Conservation (phyloP, 192 early-diverging fungal species). For the Rhizophagus sp. region DNA sequence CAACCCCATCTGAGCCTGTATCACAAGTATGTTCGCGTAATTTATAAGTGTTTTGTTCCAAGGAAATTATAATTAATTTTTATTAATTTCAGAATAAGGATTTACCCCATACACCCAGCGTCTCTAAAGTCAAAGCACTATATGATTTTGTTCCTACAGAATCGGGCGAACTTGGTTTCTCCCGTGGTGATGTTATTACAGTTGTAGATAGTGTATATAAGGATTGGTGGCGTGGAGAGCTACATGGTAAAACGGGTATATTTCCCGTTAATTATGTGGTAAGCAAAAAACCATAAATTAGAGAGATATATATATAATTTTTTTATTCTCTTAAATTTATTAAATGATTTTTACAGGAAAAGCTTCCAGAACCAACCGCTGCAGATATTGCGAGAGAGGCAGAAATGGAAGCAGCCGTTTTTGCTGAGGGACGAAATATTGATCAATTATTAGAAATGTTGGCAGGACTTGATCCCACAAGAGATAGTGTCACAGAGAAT, state of each 20-base stretch:
- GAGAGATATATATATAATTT: background rate
- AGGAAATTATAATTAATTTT: background rate
- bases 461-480: conserved; percentile 71
- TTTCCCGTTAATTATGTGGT: conserved; percentile 98
- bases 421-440: conserved; percentile 72
- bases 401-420: conserved; percentile 67
- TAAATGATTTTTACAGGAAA: conserved; percentile 43
- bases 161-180: conserved; percentile 87
- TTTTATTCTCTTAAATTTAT: background rate
- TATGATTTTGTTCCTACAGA: conserved; percentile 94
- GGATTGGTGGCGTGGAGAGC: conserved; percentile 98
- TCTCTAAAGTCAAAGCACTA: conserved; percentile 73
- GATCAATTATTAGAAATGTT: conserved; percentile 78
- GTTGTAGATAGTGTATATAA: conserved; percentile 94
- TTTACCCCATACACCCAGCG: background rate
- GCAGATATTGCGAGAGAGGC: conserved; percentile 54
- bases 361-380: conserved; percentile 60
- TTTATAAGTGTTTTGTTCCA: background rate
- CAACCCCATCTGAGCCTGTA: background rate
- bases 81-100: background rate
- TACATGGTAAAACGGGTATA: conserved; percentile 86
- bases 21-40: background rate
- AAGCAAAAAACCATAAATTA: conserved; percentile 22
- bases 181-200: conserved; percentile 82
- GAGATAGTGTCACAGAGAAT: conserved; percentile 88